Percentiles rank a stretch among this genome's conserved stretches.
Evolutionary conservation across 1,284 basidiomycete species (phyloP).

Genomic region (Boletus mariae): DNA sequence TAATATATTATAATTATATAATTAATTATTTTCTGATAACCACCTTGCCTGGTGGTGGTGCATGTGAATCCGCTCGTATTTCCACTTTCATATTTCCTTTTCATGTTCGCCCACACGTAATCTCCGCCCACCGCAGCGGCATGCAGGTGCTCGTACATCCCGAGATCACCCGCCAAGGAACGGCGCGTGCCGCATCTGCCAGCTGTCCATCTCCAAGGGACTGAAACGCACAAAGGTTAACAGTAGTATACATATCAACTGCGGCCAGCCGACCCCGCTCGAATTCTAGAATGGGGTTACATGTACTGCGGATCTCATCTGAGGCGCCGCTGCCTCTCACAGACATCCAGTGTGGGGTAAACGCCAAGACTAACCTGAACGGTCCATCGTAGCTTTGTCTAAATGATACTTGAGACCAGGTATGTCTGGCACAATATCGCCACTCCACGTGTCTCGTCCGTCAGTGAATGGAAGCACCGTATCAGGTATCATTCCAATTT

Average conservation of each 20-base stretch:
- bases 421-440: constrained; percentile 29
- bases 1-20: neutral
- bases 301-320: constrained; percentile 13
- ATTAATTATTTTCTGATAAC: neutral
- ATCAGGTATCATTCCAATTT: neutral
- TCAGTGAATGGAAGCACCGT: neutral
- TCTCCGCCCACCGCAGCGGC: neutral
- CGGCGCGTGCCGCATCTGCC: neutral
- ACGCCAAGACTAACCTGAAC: neutral
- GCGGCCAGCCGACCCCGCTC: neutral
- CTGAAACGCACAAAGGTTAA: neutral
- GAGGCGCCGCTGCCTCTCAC: constrained; percentile 13
- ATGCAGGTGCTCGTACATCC: neutral
- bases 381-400: too few species aligned
- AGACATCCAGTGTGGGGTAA: constrained; percentile 20
- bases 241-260: too few species aligned
- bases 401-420: neutral
- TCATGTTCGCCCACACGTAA: neutral
- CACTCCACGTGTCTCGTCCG: constrained; percentile 20
- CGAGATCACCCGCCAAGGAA: neutral
- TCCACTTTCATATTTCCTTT: neutral
- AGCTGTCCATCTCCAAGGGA: neutral
- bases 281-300: neutral
- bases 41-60: neutral
- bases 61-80: neutral